Percentiles rank a stretch among this genome's conserved stretches.
phyloP scores from a whole-genome alignment of 257 asterid species.

The Vinca minor region DNA sequence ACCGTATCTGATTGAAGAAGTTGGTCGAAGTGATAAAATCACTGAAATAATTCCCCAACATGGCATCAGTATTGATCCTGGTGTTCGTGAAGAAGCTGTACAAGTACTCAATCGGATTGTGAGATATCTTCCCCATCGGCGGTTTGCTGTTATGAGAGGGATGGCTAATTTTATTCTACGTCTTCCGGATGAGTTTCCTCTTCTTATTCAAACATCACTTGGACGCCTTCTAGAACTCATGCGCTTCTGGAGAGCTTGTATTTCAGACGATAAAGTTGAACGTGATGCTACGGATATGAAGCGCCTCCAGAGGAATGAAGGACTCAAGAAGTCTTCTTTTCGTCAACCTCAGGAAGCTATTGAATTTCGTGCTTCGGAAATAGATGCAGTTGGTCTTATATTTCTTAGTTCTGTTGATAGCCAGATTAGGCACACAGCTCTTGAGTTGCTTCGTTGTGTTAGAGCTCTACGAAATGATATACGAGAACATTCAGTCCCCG shows the following conservation, averaged over 20 bases:
- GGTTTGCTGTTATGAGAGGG: constrained; percentile 97
- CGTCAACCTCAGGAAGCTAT: constrained; percentile 69
- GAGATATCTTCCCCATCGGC: constrained; percentile 89
- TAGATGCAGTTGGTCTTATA: constrained; percentile 97
- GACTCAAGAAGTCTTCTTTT: constrained; percentile 83
- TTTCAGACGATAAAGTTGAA: constrained; percentile 60
- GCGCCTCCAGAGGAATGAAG: constrained; percentile 77
- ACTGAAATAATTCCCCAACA: constrained; percentile 97
- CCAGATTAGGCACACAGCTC: constrained; percentile 96
- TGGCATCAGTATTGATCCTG: constrained; percentile 98
- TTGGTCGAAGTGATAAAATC: constrained; percentile 91
- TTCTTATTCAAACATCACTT: constrained; percentile 91
- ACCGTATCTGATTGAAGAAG: constrained; percentile 98
- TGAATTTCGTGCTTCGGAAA: constrained; percentile 89
- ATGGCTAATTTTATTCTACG: constrained; percentile 83
- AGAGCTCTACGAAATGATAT: constrained; percentile 86
- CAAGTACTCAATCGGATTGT: constrained; percentile 93
- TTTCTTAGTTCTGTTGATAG: constrained; percentile 96
- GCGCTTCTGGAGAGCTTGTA: constrained; percentile 97
- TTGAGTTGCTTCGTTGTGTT: constrained; percentile 92
- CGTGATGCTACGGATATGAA: constrained; percentile 48
- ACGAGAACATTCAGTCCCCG: constrained; percentile 56
- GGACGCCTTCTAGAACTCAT: constrained; percentile 96
- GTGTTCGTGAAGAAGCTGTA: constrained; percentile 97
- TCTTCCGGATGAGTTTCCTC: constrained; percentile 99